These are phyloP conservation scores for Phaeosphaeriaceae sp. DNA, from an alignment of 2,329 filamentous ascomycete genomes.

Conservation along the genomic window DNA sequence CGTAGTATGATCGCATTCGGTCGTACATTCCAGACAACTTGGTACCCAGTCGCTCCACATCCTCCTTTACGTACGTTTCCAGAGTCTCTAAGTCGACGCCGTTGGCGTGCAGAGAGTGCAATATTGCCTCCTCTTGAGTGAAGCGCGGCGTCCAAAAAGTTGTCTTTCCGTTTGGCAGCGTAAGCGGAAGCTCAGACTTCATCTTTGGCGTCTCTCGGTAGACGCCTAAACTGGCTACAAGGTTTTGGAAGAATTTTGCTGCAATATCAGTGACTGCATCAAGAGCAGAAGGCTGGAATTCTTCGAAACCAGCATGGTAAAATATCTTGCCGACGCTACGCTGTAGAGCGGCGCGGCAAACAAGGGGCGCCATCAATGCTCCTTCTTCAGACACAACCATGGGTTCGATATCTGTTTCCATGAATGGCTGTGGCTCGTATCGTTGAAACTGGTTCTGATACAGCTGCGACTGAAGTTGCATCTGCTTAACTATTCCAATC, in stretches of 20 bases:
- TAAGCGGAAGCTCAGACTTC: slow-evolving; percentile 54
- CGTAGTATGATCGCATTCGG: slow-evolving; percentile 88
- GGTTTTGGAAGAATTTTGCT: slow-evolving; percentile 85
- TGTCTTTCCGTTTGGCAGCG: slow-evolving; percentile 33
- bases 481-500: slow-evolving; percentile 97
- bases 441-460: slow-evolving; percentile 99
- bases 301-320: slow-evolving; percentile 95
- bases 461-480: slow-evolving; percentile 98
- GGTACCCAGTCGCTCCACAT: slow-evolving; percentile 81
- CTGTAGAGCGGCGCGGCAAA: slow-evolving; percentile 83
- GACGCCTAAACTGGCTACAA: slow-evolving; percentile 77
- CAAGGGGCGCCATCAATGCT: slow-evolving; percentile 81
- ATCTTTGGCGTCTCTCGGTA: slow-evolving; percentile 86
- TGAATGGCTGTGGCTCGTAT: slow-evolving; percentile 87
- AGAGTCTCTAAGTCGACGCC: slow-evolving; percentile 82
- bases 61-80: slow-evolving; percentile 88
- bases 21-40: slow-evolving; percentile 89
- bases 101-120: slow-evolving; percentile 85
- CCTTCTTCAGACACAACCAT: slow-evolving; percentile 89
- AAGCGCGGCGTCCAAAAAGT: slow-evolving; percentile 69
- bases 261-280: slow-evolving; percentile 90
- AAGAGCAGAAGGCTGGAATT: slow-evolving; percentile 92
- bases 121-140: slow-evolving; percentile 80
- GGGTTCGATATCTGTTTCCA: slow-evolving; percentile 85
- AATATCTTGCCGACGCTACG: slow-evolving; percentile 93